Conservation (phyloP, 768 basidiomycete genomes). For the Hydnomerulius pinastri region DNA sequence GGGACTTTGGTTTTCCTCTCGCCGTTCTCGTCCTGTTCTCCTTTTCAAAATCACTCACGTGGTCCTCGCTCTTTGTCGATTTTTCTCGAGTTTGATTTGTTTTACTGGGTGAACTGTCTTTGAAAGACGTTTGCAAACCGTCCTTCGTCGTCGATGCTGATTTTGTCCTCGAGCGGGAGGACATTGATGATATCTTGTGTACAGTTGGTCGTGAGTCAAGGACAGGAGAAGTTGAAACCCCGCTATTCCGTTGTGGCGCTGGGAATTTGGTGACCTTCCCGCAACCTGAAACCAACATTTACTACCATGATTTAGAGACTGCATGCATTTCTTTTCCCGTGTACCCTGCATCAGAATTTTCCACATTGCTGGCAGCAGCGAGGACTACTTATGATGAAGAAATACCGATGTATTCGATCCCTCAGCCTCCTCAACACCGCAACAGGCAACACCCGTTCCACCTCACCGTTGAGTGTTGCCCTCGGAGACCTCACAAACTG, state of each 20-base stretch:
- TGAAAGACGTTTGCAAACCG: not conserved
- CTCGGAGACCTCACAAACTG: no score
- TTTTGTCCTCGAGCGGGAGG: conserved; percentile 48
- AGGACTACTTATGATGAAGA: no score
- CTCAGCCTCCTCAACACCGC: no score
- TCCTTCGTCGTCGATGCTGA: conserved; percentile 28
- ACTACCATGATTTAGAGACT: not conserved
- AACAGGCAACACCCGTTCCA: no score
- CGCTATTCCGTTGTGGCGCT: conserved; percentile 29
- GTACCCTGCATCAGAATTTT: no score
- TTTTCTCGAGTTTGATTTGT: conserved; percentile 21
- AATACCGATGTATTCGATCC: no score
- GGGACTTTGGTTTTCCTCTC: conserved; percentile 25
- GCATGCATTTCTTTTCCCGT: no score
- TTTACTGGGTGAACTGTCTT: conserved; percentile 2
- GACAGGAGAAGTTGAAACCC: conserved; percentile 35
- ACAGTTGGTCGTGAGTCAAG: conserved; percentile 22
- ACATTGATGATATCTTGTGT: conserved; percentile 33
- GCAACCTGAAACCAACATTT: not conserved
- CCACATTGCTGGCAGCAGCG: no score
- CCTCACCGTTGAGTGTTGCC: no score
- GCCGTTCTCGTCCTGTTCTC: conserved; percentile 28
- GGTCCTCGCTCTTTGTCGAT: conserved; percentile 14
- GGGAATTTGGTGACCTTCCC: not conserved
- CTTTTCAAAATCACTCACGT: conserved; percentile 30